These are phyloP conservation scores for Globisporangium acanthophoron DNA, from an alignment of 352 stramenopile species.

Conservation along the genomic window DNA sequence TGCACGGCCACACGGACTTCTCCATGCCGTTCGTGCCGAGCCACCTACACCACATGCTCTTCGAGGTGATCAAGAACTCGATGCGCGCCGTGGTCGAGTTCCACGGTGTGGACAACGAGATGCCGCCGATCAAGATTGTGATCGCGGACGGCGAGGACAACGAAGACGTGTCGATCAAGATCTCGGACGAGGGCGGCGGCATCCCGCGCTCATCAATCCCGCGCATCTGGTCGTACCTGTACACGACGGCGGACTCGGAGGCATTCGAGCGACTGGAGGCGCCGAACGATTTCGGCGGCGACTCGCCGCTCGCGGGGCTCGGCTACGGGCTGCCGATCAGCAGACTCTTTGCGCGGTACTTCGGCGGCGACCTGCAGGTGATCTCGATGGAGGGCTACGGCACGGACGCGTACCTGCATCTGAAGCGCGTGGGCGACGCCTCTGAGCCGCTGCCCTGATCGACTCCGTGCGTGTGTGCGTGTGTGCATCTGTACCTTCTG, in stretches of 20 bases:
- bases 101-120: conserved; percentile 96
- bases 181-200: conserved; percentile 98
- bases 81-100: conserved; percentile 95
- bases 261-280: conserved; percentile 88
- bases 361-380: conserved; percentile 98
- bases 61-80: conserved; percentile 96
- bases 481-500: too few relatives aligned
- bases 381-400: conserved; percentile 99
- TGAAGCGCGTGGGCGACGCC: conserved; percentile 90
- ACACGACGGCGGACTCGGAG: conserved; percentile 97
- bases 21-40: conserved; percentile 97
- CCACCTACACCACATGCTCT: conserved; percentile 98
- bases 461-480: neutral
- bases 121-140: conserved; percentile 98
- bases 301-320: conserved; percentile 92
- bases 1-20: conserved; percentile 97
- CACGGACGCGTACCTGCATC: conserved; percentile 95
- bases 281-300: conserved; percentile 80
- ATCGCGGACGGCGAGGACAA: conserved; percentile 99
- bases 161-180: conserved; percentile 99
- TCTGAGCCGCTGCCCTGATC: conserved; percentile 79
- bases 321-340: conserved; percentile 96
- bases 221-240: conserved; percentile 99
- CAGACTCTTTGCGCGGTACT: conserved; percentile 98
- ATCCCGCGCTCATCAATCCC: conserved; percentile 98